phyloP scores from a whole-genome alignment of 2,329 filamentous ascomycete species.

The Hypoxylon sp. region DNA sequence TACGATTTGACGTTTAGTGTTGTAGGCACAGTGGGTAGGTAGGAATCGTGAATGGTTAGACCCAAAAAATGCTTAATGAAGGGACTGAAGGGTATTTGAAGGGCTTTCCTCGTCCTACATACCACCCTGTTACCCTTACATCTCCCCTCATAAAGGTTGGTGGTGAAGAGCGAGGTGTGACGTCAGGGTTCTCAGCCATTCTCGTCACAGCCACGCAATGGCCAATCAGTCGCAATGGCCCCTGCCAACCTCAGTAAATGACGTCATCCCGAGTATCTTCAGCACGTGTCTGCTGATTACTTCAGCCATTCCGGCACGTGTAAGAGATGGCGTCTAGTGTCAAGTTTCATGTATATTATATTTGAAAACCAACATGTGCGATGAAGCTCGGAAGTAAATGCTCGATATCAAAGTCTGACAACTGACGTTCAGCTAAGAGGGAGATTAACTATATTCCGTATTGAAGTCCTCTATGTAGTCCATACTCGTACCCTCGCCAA shows the following conservation, averaged over 20 bases:
- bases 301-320: background rate
- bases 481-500: too few species aligned
- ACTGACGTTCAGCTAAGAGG: too few species aligned
- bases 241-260: conserved; percentile 11
- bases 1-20: background rate
- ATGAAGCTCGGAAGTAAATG: too few species aligned
- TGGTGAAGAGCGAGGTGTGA: conserved; percentile 21
- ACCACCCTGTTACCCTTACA: conserved; percentile 11
- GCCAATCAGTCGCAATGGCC: conserved; percentile 13
- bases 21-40: too few species aligned
- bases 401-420: too few species aligned
- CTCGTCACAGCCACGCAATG: conserved; percentile 23
- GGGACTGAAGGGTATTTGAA: conserved; percentile 23
- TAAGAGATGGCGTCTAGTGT: background rate
- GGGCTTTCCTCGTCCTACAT: background rate
- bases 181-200: conserved; percentile 22
- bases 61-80: background rate
- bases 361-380: too few species aligned
- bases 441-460: too few species aligned
- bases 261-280: conserved; percentile 14
- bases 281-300: background rate
- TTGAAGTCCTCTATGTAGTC: too few species aligned
- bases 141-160: background rate
- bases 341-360: too few species aligned
- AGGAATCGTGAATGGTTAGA: background rate